Percentiles rank a stretch among this genome's conserved stretches.
Conservation (phyloP, 495 filamentous ascomycete species). For the Trichoderma gamsii region DNA sequence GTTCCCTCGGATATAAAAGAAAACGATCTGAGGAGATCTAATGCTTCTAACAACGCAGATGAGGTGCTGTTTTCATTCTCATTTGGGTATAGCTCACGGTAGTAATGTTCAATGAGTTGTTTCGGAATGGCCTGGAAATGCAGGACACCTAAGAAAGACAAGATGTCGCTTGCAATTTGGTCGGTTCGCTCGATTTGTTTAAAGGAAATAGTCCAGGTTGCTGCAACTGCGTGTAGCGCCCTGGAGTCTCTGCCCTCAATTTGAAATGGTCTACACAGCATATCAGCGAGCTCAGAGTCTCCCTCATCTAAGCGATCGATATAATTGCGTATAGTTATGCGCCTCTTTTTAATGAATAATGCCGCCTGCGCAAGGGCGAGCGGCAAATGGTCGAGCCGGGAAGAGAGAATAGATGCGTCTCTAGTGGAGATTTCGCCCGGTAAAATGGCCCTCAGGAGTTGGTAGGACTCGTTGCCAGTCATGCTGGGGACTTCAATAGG, state of each 20-base stretch:
- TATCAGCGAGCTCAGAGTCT: slow-evolving; percentile 22
- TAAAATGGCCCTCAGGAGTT: slow-evolving; percentile 22
- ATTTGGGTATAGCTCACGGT: slow-evolving; percentile 17
- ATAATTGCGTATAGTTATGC: slow-evolving; percentile 27
- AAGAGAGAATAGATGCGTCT: slow-evolving; percentile 27
- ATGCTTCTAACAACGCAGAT: slow-evolving; percentile 28
- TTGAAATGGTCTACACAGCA: slow-evolving; percentile 26
- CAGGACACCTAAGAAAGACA: slow-evolving; percentile 40
- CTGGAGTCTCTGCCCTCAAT: slow-evolving; percentile 28
- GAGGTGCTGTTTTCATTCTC: background rate
- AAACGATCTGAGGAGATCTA: slow-evolving; percentile 37
- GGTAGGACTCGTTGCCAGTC: slow-evolving; percentile 25
- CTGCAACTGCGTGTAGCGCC: slow-evolving; percentile 29
- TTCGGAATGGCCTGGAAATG: slow-evolving; percentile 39
- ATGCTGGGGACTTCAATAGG: slow-evolving; percentile 30
- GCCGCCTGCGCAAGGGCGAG: slow-evolving; percentile 46
- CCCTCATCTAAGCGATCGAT: slow-evolving; percentile 29
- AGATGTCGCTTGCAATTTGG: slow-evolving; percentile 33
- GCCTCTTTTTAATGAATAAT: slow-evolving; percentile 43
- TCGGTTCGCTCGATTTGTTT: slow-evolving; percentile 34
- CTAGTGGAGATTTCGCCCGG: background rate
- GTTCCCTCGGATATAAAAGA: slow-evolving; percentile 34
- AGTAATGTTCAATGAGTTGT: slow-evolving; percentile 26
- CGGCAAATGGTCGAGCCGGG: slow-evolving; percentile 36
- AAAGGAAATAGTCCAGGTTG: slow-evolving; percentile 38